Conservation (phyloP, 2,329 filamentous ascomycete genomes). For the Ophiostoma angusticollis region DNA sequence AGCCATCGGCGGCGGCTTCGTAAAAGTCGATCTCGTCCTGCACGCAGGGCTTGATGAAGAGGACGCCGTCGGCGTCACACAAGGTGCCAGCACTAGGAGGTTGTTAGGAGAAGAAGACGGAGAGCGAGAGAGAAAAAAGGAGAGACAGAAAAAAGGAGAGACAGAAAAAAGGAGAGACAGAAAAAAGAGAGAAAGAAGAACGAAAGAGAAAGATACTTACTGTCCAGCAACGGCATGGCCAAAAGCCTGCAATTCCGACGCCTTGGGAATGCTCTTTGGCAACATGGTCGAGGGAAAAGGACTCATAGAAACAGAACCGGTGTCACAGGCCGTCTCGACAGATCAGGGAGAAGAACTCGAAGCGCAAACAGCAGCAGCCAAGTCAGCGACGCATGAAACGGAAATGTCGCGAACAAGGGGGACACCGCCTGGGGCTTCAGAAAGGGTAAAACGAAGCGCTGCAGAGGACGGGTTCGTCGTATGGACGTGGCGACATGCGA, state of each 20-base stretch:
- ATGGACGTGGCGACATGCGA: too few species aligned
- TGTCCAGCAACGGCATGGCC: conserved; percentile 72
- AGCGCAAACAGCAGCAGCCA: too few species aligned
- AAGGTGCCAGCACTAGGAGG: conserved; percentile 69
- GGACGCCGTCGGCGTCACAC: conserved; percentile 65
- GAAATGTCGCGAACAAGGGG: too few species aligned
- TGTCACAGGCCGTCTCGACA: too few species aligned
- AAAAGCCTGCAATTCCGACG: conserved; percentile 53
- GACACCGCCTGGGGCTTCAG: too few species aligned
- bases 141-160: conserved; percentile 1
- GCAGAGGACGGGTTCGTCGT: too few species aligned
- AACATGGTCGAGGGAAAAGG: conserved; percentile 15
- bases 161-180: neutral
- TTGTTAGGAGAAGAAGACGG: too few species aligned
- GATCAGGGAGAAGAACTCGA: too few species aligned
- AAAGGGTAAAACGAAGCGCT: too few species aligned
- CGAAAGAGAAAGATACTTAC: conserved; percentile 38
- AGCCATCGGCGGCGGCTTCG: conserved; percentile 50
- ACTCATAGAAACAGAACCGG: too few species aligned
- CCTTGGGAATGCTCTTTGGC: conserved; percentile 35
- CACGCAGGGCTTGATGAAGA: conserved; percentile 93
- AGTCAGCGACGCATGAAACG: too few species aligned
- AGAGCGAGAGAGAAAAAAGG: conserved; percentile 2
- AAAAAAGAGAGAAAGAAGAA: conserved; percentile 27
- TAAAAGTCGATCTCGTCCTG: conserved; percentile 81